phyloP scores from a whole-genome alignment of 768 basidiomycete species.

The Nidularia pulvinata region DNA sequence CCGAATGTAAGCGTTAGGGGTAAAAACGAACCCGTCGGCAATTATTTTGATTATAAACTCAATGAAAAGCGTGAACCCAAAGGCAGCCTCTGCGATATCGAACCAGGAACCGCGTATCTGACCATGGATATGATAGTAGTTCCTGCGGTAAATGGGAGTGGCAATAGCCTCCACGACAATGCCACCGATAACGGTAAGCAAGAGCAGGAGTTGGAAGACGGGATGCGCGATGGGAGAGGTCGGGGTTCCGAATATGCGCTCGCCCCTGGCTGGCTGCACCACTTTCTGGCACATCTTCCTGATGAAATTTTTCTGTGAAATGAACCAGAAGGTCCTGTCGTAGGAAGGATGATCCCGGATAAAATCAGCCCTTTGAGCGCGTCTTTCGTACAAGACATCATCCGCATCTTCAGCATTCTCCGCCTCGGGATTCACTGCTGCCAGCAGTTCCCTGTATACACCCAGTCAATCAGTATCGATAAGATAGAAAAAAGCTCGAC shows the following conservation, averaged over 20 bases:
- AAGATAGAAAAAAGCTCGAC: slow-evolving; percentile 15
- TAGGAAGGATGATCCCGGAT: slow-evolving; percentile 88
- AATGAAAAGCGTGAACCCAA: slow-evolving; percentile 69
- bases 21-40: slow-evolving; percentile 91
- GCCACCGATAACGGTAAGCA: slow-evolving; percentile 77
- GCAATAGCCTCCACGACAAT: slow-evolving; percentile 84
- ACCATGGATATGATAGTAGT: slow-evolving; percentile 65
- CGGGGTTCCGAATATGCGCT: slow-evolving; percentile 83
- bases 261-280: slow-evolving; percentile 81
- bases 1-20: slow-evolving; percentile 89
- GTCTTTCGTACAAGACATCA: slow-evolving; percentile 68
- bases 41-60: slow-evolving; percentile 91
- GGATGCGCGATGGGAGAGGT: slow-evolving; percentile 65
- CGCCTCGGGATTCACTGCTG: slow-evolving; percentile 57
- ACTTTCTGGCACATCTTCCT: slow-evolving; percentile 81
- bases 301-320: slow-evolving; percentile 75
- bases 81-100: slow-evolving; percentile 73
- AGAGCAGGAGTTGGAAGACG: slow-evolving; percentile 72
- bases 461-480: slow-evolving; percentile 1
- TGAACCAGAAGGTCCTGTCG: slow-evolving; percentile 89
- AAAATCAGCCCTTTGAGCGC: slow-evolving; percentile 82
- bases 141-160: slow-evolving; percentile 79
- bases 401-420: slow-evolving; percentile 48
- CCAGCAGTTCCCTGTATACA: slow-evolving; percentile 60
- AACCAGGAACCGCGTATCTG: slow-evolving; percentile 80